Base-by-base conservation (phyloP, 768 basidiomycete genomes). In the Termitomyces heimii region DNA sequence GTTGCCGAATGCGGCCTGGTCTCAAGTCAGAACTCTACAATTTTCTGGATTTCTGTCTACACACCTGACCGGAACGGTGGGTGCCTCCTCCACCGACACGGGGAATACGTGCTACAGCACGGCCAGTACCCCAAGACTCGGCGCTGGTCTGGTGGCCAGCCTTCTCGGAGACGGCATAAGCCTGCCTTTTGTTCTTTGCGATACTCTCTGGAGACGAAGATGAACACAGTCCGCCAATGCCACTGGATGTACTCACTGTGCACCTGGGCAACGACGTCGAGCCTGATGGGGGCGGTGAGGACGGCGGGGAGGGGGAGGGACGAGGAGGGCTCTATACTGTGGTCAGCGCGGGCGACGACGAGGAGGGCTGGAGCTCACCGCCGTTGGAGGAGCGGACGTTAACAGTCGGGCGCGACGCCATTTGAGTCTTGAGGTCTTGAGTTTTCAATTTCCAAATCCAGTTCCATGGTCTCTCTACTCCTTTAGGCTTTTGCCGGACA, bases 101-200 rank as follows among this genome's bases (percentile, higher is more conserved):
- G 75, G 97, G 97, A 71, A 99, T 98, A 94, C 97, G 97, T 28
- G 96, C 96, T 63, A 99, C 97, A 65, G 97, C 97, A 77, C 97
- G 94, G 87, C 97, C 97, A 64, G 97, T 99, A 77, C 97, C 97
- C 97, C 97, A 99, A 35, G 96, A 98, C 76, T 98, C 96, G 62
- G 97, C 96, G 60, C 88, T 91, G 65, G 97, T 98, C 77, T 99
- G 96, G 82, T 98, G 94, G 66, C 97, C 97, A 58, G 97, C 97
- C 79, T 98, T 97, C 77, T 91, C 89, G 75, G 86, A 90, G 70
- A 98, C 97, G 66, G 95, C 80, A 77, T 98, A 98, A 28, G 96
- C 86, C 80, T 98, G 96, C 68, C 95, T 86, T 77, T 83, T 91
- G 86, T 98, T 97, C 87, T 97, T 97, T 57, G 92, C 92, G 70